Evolutionary conservation across 2,329 filamentous ascomycete species (phyloP).

Genomic region (Chrysosporium keratinophilum): DNA sequence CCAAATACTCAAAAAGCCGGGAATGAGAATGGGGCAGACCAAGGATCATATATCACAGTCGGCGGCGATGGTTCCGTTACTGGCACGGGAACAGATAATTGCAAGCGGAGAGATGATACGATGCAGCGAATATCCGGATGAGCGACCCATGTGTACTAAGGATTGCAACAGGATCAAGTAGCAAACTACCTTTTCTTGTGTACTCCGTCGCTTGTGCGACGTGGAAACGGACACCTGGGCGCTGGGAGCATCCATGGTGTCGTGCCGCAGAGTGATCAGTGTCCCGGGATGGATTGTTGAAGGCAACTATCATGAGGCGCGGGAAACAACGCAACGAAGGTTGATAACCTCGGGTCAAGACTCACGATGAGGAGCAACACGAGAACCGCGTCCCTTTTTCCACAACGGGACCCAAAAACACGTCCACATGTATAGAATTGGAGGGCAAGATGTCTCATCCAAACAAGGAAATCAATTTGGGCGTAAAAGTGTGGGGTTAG

Average conservation of each 20-base stretch:
- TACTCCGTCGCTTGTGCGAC: background rate
- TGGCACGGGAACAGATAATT: too few relatives aligned
- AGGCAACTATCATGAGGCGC: background rate
- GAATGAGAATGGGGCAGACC: too few relatives aligned
- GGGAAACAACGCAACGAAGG: background rate
- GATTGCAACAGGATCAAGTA: background rate
- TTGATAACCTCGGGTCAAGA: too few relatives aligned
- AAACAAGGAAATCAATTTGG: constrained; percentile 1
- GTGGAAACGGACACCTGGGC: background rate
- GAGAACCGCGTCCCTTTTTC: too few relatives aligned
- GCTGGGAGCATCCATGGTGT: background rate
- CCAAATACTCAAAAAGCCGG: too few relatives aligned
- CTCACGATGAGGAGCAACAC: too few relatives aligned
- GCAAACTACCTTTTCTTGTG: background rate
- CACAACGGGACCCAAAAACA: too few relatives aligned
- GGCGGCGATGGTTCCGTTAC: too few relatives aligned
- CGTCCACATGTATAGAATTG: too few relatives aligned
- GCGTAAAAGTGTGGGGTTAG: constrained; percentile 8
- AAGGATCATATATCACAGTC: too few relatives aligned
- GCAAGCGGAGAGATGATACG: background rate
- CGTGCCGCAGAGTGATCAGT: background rate
- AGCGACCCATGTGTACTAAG: background rate
- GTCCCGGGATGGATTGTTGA: background rate
- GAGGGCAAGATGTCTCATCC: background rate
- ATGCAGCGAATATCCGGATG: background rate